Evolutionary conservation across 441 rosid genomes (phyloP), one percentile per base, ranked within the genome.

Genomic region (Populus tomentosa): DNA sequence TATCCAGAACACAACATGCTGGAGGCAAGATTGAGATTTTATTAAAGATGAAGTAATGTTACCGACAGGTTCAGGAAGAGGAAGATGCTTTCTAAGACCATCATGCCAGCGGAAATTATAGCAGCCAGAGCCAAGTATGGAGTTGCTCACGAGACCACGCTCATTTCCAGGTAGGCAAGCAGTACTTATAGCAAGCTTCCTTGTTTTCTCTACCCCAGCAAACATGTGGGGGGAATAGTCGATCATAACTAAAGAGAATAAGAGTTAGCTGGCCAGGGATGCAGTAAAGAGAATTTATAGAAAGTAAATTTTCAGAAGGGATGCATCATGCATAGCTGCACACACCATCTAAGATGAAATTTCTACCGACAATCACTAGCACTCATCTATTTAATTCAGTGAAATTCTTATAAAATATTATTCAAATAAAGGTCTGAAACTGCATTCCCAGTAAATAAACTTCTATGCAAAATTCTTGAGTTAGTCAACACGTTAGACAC

Each of bases 191-290:
- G 98, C 90, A 26, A 33, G 93, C 92, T 80, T 94, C 99, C 36
- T 97, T 89, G 84, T 94, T 95, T 84, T 95, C 98, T 75, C 86
- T 91, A 32, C 98, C 99, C 99, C 98, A 95, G 92, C 91, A 92
- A 93, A 95, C 70, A 90, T 90, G 74, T 92, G 89, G 24, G 99
- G 99, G 79, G 36, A 89, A 92, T 76, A 92, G 84, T 24, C 97
- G 97, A 80, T 95, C 97, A 84, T 95, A 95, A 83, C 99, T 95
- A 73, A 32, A 83, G 4, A 75, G 21, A 80, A 70, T 28, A 46
- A 65, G 18, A 63, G 13, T 26, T 35, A 38, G 46, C 42, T 32
- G 9, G 11, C 36, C 36, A 33, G 36, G 24, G 42, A 38, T 38
- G 42, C 10, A 59, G 32, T 32, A 13, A 24, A 16, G 46, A 46